Conservation (phyloP, 768 basidiomycete species). For the Pulveroboletus frians region DNA sequence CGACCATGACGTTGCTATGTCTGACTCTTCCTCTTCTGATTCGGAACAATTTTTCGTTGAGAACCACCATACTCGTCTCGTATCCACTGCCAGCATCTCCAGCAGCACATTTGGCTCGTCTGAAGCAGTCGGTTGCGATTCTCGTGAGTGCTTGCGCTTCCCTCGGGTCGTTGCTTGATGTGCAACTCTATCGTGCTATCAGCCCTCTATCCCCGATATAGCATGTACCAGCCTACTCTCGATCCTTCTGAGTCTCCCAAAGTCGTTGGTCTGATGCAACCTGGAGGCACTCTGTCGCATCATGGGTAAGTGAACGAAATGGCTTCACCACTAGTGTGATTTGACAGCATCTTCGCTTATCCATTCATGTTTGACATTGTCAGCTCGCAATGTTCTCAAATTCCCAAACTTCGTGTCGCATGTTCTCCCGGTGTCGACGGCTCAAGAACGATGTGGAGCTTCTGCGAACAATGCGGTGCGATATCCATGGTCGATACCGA, state of each 20-base stretch:
- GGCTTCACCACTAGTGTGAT: background rate
- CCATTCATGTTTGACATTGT: constrained; percentile 4
- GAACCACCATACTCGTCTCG: constrained; percentile 54
- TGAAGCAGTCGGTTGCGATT: constrained; percentile 41
- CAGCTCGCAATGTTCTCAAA: constrained; percentile 69
- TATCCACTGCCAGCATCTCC: constrained; percentile 59
- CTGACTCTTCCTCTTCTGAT: constrained; percentile 47
- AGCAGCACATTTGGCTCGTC: constrained; percentile 45
- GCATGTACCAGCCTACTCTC: constrained; percentile 56
- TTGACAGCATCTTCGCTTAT: constrained; percentile 12
- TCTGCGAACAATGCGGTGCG: constrained; percentile 84
- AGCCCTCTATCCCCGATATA: constrained; percentile 56
- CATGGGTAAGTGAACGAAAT: constrained; percentile 56
- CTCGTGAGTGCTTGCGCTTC: constrained; percentile 38
- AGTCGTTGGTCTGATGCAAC: constrained; percentile 62
- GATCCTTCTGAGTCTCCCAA: constrained; percentile 45
- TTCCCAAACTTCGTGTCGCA: constrained; percentile 77
- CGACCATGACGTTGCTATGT: constrained; percentile 70
- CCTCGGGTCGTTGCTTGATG: background rate
- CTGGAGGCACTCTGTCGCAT: constrained; percentile 53
- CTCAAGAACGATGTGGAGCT: constrained; percentile 76
- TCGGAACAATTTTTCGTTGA: constrained; percentile 53
- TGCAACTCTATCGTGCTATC: background rate
- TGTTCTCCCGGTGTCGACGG: constrained; percentile 67
- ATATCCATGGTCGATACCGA: constrained; percentile 84